A percentile compares a stretch with the other conserved stretches of the same genome.
These are phyloP conservation scores for Sporothrix curviconia DNA, from an alignment of 2,329 filamentous ascomycete species.

Conservation along the genomic window DNA sequence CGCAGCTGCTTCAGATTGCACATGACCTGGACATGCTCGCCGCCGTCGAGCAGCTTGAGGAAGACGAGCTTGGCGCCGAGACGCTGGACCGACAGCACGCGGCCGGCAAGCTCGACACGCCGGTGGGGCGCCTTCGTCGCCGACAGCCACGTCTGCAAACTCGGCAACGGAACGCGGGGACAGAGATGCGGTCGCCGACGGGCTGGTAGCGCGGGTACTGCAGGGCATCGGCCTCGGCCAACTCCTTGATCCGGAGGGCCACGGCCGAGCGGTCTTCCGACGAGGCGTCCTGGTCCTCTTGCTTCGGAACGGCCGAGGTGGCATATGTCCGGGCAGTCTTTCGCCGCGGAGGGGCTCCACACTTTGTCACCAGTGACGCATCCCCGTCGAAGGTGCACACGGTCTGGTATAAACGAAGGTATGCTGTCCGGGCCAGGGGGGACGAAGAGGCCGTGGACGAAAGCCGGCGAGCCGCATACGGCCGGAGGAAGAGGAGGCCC, in stretches of 20 bases:
- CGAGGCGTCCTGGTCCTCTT: background rate
- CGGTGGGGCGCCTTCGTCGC: background rate
- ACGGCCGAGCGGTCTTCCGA: conserved; percentile 19
- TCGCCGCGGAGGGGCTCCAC: background rate
- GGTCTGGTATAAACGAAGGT: conserved; percentile 43
- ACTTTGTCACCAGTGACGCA: too few relatives aligned
- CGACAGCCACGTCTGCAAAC: background rate
- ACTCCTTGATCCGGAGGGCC: conserved; percentile 42
- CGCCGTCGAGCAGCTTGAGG: conserved; percentile 70
- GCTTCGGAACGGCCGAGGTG: background rate
- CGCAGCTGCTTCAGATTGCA: conserved; percentile 54
- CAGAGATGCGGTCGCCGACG: conserved; percentile 1
- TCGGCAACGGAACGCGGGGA: conserved; percentile 12
- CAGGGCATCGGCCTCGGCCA: conserved; percentile 42
- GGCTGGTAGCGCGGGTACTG: conserved; percentile 45
- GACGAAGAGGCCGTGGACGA: background rate
- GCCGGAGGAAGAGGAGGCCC: conserved; percentile 48
- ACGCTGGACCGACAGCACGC: conserved; percentile 64
- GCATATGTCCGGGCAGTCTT: background rate
- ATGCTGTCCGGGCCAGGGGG: conserved; percentile 32
- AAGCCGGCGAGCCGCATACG: conserved; percentile 42
- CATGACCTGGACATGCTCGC: conserved; percentile 67
- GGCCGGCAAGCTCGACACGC: conserved; percentile 42
- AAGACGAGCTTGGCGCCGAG: conserved; percentile 77
- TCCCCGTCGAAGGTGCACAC: background rate